phyloP scores from a whole-genome alignment of 805 yeast genomes.

The Wickerhamiella parazyma region DNA sequence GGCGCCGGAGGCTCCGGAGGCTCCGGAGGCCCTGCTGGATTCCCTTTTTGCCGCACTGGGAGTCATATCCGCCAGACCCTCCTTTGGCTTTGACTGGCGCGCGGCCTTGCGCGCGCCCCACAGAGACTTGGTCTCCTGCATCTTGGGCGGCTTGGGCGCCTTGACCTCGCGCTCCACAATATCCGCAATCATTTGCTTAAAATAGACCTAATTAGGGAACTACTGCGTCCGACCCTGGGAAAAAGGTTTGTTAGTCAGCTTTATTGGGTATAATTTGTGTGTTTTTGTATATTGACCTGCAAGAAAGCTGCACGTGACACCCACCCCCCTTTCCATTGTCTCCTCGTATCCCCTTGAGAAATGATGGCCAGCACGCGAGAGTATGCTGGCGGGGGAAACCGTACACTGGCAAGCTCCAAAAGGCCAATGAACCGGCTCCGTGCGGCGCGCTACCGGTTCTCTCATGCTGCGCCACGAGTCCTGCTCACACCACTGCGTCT shows the following conservation, averaged over 20 bases:
- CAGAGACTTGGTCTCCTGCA: background rate
- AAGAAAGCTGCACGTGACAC: background rate
- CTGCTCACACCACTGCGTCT: background rate
- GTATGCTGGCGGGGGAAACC: too few relatives aligned
- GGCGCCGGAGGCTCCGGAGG: background rate
- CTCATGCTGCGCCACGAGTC: background rate
- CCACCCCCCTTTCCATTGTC: too few relatives aligned
- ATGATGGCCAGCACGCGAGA: too few relatives aligned
- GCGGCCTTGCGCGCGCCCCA: background rate
- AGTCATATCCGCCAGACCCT: too few relatives aligned
- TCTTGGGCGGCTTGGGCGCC: conserved; percentile 8
- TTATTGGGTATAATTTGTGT: background rate
- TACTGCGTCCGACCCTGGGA: background rate
- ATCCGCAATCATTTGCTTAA: conserved; percentile 12
- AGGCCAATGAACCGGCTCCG: background rate
- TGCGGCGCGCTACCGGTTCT: background rate
- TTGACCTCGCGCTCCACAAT: conserved; percentile 18
- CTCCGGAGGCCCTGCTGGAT: background rate
- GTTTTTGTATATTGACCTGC: background rate
- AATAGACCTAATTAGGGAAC: background rate
- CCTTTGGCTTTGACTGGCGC: background rate
- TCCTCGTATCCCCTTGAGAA: too few relatives aligned
- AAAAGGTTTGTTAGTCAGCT: background rate
- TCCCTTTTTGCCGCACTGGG: background rate
- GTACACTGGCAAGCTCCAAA: too few relatives aligned